Conservation (phyloP, 768 basidiomycete species). For the Termitomyces sp. region DNA sequence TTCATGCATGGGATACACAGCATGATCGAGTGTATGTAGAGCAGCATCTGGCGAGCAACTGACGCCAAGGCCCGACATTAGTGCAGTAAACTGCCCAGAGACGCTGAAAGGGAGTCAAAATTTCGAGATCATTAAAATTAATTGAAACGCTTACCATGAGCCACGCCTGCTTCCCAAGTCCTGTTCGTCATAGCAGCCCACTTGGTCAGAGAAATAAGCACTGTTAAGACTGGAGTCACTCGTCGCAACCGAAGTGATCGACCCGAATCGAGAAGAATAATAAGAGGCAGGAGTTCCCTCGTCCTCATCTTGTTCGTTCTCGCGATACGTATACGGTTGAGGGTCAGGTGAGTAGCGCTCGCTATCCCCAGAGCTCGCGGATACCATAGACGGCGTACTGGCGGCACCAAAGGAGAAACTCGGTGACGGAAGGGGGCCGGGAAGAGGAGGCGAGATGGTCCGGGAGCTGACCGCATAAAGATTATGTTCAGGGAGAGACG, state of each 20-base stretch:
- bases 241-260: constrained; percentile 53
- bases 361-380: constrained; percentile 42
- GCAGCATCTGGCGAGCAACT: constrained; percentile 18
- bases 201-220: constrained; percentile 41
- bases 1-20: constrained; percentile 21
- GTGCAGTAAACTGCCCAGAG: constrained; percentile 32
- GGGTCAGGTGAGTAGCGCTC: constrained; percentile 54
- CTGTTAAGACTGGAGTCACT: constrained; percentile 55
- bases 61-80: constrained; percentile 40
- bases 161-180: constrained; percentile 26
- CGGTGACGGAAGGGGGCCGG: constrained; percentile 57
- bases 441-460: constrained; percentile 33
- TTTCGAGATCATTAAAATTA: constrained; percentile 11
- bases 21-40: constrained; percentile 7
- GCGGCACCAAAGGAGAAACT: constrained; percentile 62
- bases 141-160: constrained; percentile 31
- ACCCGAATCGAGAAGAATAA: constrained; percentile 52
- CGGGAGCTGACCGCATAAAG: constrained; percentile 45
- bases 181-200: constrained; percentile 24
- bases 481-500: constrained; percentile 44
- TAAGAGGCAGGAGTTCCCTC: constrained; percentile 40
- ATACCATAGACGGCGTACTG: constrained; percentile 42
- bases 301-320: constrained; percentile 50
- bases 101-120: constrained; percentile 18
- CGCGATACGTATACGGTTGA: constrained; percentile 40